A percentile compares a stretch with the other conserved stretches of the same genome.
Conservation (phyloP, 2,329 filamentous ascomycete species). For the Pyrenophora tritici-repentis region DNA sequence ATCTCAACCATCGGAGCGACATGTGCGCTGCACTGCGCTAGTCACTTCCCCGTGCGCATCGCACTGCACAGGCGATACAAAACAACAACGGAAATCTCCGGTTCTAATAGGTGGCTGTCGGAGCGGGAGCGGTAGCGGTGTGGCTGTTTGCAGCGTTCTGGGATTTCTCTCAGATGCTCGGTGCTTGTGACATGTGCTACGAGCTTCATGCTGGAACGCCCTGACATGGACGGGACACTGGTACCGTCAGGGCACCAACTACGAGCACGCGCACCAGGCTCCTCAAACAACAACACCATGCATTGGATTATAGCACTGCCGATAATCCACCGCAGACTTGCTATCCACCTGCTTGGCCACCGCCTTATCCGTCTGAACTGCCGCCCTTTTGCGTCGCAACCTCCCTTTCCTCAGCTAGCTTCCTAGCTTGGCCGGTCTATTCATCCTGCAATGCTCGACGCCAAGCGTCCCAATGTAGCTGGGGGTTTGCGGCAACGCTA, state of each 20-base stretch:
- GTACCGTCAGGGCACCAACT: constrained; percentile 10
- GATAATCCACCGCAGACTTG: not conserved
- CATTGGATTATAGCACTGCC: constrained; percentile 4
- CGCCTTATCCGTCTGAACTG: constrained; percentile 4
- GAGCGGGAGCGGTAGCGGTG: constrained; percentile 8
- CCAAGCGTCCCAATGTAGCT: too few species aligned
- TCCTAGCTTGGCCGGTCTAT: not conserved
- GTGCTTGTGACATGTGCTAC: constrained; percentile 6
- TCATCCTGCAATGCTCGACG: not conserved
- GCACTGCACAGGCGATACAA: constrained; percentile 5
- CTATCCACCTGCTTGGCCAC: not conserved
- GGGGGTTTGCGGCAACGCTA: not conserved
- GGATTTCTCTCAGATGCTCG: constrained; percentile 1
- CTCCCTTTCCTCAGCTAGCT: not conserved
- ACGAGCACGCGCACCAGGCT: constrained; percentile 9
- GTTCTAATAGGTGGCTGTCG: constrained; percentile 1
- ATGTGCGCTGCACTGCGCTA: not conserved
- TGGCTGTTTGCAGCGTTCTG: not conserved
- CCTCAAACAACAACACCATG: constrained; percentile 13
- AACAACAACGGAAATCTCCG: constrained; percentile 1
- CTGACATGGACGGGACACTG: constrained; percentile 18
- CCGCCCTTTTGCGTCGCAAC: not conserved
- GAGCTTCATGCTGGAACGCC: constrained; percentile 17
- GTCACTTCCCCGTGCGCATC: not conserved
- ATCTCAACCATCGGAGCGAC: not conserved